Evolutionary conservation across 257 asterid genomes (phyloP), one percentile per base, ranked within the genome.

Genomic region (Prunella vulgaris): DNA sequence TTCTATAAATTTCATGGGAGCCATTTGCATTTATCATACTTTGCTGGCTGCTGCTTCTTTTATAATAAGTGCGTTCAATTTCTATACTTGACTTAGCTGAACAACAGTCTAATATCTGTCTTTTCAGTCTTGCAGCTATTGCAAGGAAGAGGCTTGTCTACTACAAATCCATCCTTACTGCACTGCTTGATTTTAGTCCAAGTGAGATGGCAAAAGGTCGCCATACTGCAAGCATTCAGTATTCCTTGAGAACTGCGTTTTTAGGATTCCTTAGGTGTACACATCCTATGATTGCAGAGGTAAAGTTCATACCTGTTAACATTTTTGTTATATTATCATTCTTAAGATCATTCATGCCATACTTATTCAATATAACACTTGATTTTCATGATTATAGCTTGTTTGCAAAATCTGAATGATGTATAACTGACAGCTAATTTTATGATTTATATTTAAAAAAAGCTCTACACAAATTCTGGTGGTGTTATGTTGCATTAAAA

Each of bases 201-300:
- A 80, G 73, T 66, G 97, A 87, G 86, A 70, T 59, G 75, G 69
- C 78, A 74, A 91, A 83, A 83, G 85, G 90, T 66, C 84, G 84
- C 74, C 99, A 94, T 74, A 46, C 83, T 40, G 79, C 78, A 77
- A 94, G 99, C 78, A 80, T 91, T 68, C 97, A 83, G 84, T 94
- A 89, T 80, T 84, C 97, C 65, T 52, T 94, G 80, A 81, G 97
- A 82, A 94, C 95, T 64, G 96, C 97, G 48, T 85, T 87, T 81
- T 74, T 94, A 80, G 97, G 99, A 74, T 94, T 94, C 79, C 81
- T 94, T 74, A 86, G 94, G 84, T 89, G 97, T 83, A 80, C 90
- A 14, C 90, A 86, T 84, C 93, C 97, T 37, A 70, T 76, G 60
- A 75, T 86, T 69, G 60, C 77, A 37, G 99, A 94, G 99, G 99